These are phyloP conservation scores for Durusdinium trenchii DNA, from an alignment of 73 alveolate species.

Conservation along the genomic window DNA sequence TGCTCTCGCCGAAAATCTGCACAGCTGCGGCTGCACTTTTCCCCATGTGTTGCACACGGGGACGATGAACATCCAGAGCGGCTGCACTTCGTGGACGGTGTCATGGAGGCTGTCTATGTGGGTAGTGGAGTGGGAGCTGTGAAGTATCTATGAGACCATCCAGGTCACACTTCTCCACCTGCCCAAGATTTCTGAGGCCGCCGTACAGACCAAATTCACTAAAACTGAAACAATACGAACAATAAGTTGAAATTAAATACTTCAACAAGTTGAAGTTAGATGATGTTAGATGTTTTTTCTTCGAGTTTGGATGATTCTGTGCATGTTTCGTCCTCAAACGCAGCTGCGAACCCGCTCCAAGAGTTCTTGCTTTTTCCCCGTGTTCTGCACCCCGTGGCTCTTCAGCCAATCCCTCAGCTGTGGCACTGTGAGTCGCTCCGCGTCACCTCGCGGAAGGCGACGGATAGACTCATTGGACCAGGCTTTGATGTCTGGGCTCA, in stretches of 20 bases:
- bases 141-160: not conserved
- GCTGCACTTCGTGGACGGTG: not conserved
- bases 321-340: conserved; percentile 18
- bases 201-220: not conserved
- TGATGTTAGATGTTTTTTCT: too few relatives aligned
- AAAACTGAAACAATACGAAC: not conserved
- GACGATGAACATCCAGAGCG: not conserved
- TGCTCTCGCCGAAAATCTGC: too few relatives aligned
- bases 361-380: conserved; percentile 52
- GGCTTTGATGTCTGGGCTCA: not conserved
- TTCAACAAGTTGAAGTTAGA: not conserved
- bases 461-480: not conserved
- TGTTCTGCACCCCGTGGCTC: conserved; percentile 49
- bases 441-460: conserved; percentile 20
- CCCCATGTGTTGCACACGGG: conserved; percentile 61
- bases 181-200: not conserved
- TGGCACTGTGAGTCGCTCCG: conserved; percentile 66
- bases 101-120: not conserved
- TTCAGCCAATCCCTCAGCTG: conserved; percentile 51
- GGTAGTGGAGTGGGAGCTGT: not conserved
- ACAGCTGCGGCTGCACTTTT: too few relatives aligned
- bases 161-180: not conserved
- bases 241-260: too few relatives aligned
- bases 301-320: too few relatives aligned
- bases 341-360: conserved; percentile 49